Evolutionary conservation across 768 basidiomycete species (phyloP).

Genomic region (Vishniacozyma victoriae): DNA sequence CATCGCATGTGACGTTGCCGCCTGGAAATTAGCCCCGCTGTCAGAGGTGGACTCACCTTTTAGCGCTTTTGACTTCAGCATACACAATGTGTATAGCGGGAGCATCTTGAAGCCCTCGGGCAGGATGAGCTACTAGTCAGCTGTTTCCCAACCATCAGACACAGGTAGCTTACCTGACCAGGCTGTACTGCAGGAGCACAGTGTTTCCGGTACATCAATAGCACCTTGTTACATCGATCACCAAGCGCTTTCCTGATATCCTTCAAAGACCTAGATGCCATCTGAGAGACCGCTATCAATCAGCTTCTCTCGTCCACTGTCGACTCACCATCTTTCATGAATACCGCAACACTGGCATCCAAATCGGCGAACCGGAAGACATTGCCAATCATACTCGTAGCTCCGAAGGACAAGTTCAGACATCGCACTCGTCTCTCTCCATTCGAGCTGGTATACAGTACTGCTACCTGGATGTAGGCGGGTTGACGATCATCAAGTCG

Average conservation of each 20-base stretch:
- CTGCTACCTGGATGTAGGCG: constrained; percentile 77
- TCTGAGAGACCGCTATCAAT: constrained; percentile 61
- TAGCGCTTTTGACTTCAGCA: constrained; percentile 85
- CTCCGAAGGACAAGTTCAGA: constrained; percentile 76
- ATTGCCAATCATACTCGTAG: constrained; percentile 77
- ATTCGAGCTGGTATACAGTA: constrained; percentile 70
- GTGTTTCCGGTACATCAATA: constrained; percentile 79
- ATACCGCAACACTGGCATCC: constrained; percentile 68
- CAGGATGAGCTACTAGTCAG: constrained; percentile 69
- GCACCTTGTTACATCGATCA: constrained; percentile 70
- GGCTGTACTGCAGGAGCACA: constrained; percentile 73
- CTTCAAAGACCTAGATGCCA: constrained; percentile 58
- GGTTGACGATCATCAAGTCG: constrained; percentile 64
- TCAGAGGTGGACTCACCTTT: constrained; percentile 59
- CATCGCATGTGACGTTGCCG: constrained; percentile 84
- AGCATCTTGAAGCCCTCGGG: constrained; percentile 87
- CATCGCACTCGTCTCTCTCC: constrained; percentile 80
- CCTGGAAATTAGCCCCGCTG: constrained; percentile 50
- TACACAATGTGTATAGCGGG: constrained; percentile 70
- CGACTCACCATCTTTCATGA: constrained; percentile 68
- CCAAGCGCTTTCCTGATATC: constrained; percentile 79
- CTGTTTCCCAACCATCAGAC: background rate
- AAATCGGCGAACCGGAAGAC: constrained; percentile 88
- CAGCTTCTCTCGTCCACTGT: background rate
- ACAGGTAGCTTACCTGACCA: constrained; percentile 60